phyloP scores from a whole-genome alignment of 2,329 filamentous ascomycete species.

The Graphiopsis chlorocephala region DNA sequence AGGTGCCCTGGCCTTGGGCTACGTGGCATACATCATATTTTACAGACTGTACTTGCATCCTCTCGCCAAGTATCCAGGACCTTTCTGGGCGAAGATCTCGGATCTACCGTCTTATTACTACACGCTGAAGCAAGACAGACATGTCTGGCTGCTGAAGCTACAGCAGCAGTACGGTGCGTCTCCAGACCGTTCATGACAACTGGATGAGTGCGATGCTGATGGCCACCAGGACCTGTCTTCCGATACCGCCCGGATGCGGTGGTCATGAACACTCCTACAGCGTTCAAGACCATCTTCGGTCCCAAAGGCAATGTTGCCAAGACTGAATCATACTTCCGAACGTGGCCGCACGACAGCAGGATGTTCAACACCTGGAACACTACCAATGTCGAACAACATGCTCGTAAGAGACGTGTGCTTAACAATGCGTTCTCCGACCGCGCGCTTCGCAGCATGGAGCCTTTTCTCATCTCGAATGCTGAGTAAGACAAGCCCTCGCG shows the following conservation, averaged over 20 bases:
- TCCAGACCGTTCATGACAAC: not conserved
- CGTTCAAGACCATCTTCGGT: constrained; percentile 22
- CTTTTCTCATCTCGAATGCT: constrained; percentile 20
- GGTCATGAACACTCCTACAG: constrained; percentile 22
- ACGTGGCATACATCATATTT: not conserved
- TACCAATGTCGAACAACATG: constrained; percentile 20
- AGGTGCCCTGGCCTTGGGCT: not conserved
- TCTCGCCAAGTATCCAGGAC: constrained; percentile 15
- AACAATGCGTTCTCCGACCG: constrained; percentile 23
- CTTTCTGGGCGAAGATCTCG: constrained; percentile 20
- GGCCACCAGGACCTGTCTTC: constrained; percentile 18
- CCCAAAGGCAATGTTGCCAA: constrained; percentile 23
- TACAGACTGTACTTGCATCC: constrained; percentile 15
- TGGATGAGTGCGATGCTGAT: not conserved
- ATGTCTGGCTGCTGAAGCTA: constrained; percentile 20
- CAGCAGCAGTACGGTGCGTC: constrained; percentile 21
- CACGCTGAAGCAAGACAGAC: constrained; percentile 20
- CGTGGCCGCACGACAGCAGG: constrained; percentile 18
- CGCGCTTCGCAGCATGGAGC: constrained; percentile 19
- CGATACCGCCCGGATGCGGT: constrained; percentile 24
- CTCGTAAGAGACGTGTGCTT: constrained; percentile 19
- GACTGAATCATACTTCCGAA: constrained; percentile 21
- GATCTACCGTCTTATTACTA: constrained; percentile 20
- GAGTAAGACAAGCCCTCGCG: constrained; percentile 6
- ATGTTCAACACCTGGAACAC: constrained; percentile 23